phyloP scores from a whole-genome alignment of 352 stramenopile genomes.

The Phytopythium cucurbitacearum region DNA sequence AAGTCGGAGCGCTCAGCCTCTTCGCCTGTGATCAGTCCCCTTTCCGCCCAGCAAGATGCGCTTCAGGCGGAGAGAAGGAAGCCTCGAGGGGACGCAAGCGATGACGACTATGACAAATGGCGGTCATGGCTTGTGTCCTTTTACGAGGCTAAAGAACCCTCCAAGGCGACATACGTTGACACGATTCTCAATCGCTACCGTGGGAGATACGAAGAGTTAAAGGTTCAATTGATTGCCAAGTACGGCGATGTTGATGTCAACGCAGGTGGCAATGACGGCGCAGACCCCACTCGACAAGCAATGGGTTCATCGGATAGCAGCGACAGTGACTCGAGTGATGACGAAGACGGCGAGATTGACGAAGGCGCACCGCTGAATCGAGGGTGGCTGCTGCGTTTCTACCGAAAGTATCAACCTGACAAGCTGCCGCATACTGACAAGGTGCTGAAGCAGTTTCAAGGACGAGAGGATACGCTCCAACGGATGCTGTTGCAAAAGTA shows the following conservation, averaged over 20 bases:
- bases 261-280: neutral
- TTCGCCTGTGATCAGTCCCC: too few species aligned
- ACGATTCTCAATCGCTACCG: constrained; percentile 55
- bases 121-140: constrained; percentile 43
- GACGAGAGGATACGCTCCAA: constrained; percentile 58
- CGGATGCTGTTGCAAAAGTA: constrained; percentile 62
- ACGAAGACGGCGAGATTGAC: constrained; percentile 7
- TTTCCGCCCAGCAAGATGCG: neutral
- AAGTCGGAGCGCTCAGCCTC: too few species aligned
- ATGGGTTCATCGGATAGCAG: constrained; percentile 15
- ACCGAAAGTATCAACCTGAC: constrained; percentile 40
- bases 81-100: constrained; percentile 5
- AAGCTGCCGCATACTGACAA: constrained; percentile 41
- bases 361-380: constrained; percentile 24
- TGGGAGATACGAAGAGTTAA: constrained; percentile 49
- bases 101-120: constrained; percentile 24
- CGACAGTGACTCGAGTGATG: constrained; percentile 11
- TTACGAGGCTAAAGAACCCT: constrained; percentile 36
- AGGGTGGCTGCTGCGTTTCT: constrained; percentile 54
- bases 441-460: constrained; percentile 57
- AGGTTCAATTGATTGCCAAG: constrained; percentile 41
- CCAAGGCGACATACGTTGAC: constrained; percentile 53
- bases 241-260: constrained; percentile 26
- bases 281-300: constrained; percentile 7
- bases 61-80: neutral